Percentiles rank a stretch among this genome's conserved stretches.
phyloP scores from a whole-genome alignment of 192 early-diverging fungal species.

The Hyaloraphidium curvatum region DNA sequence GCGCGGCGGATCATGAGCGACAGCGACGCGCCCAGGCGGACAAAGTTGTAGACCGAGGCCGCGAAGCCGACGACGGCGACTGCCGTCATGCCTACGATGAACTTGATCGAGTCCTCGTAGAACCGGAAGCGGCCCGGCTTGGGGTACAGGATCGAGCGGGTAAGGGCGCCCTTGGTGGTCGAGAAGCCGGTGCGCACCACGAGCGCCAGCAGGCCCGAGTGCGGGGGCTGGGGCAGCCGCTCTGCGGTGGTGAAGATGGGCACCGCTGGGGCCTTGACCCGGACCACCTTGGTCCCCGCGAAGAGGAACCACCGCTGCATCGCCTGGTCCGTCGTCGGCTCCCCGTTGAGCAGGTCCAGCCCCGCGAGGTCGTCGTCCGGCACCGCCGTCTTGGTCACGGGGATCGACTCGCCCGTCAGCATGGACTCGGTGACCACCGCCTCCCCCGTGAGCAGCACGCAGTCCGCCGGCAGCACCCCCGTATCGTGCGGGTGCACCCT shows the following conservation, averaged over 20 bases:
- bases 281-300: slow-evolving; percentile 78
- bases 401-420: slow-evolving; percentile 93
- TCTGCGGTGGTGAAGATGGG: slow-evolving; percentile 17
- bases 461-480: slow-evolving; percentile 62
- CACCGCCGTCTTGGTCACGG: slow-evolving; percentile 77
- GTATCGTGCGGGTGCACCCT: not conserved
- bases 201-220: slow-evolving; percentile 48
- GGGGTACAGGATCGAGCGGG: slow-evolving; percentile 91
- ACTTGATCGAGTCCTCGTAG: slow-evolving; percentile 91
- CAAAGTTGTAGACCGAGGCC: slow-evolving; percentile 71
- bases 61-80: slow-evolving; percentile 78
- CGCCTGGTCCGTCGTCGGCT: slow-evolving; percentile 49
- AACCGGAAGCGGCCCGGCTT: slow-evolving; percentile 93
- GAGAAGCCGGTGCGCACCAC: slow-evolving; percentile 87
- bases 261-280: slow-evolving; percentile 26
- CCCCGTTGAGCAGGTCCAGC: slow-evolving; percentile 38
- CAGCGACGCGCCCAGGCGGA: slow-evolving; percentile 48
- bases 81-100: slow-evolving; percentile 72
- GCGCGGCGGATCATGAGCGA: slow-evolving; percentile 69
- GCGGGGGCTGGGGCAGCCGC: not conserved
- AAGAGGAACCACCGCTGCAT: slow-evolving; percentile 77
- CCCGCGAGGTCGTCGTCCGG: slow-evolving; percentile 33
- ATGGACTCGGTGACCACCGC: slow-evolving; percentile 97
- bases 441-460: slow-evolving; percentile 74
- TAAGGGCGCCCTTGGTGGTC: slow-evolving; percentile 85